Evolutionary conservation across 352 stramenopile genomes (phyloP), one percentile per base, ranked within the genome.

Genomic region (Globisporangium spinosum): DNA sequence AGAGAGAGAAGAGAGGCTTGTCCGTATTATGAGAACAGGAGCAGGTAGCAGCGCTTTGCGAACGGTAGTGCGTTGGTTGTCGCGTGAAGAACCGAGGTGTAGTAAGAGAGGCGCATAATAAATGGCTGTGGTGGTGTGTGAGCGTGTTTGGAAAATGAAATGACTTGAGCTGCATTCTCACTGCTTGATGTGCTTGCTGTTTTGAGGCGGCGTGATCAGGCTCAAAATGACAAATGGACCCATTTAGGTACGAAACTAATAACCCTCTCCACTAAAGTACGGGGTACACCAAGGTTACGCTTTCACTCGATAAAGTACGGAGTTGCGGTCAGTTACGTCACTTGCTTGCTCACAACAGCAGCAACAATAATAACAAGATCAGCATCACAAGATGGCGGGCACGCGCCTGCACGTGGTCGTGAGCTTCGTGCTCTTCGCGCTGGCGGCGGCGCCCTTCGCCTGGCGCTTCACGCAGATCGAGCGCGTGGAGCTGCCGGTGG

Each of bases 391-490:
- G 7, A 94, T 94, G 85, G 83, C 79, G 29, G 85, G 83, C 61
- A 92, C 85, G 35, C 78, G 86, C 56, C 73, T 94, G 65, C 80
- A 90, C 61, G 87, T 93, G 68, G 85, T 93, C 25, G 80, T 76
- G 60, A 79, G 77, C 60, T 92, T 94, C 72, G 80, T 88, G 73
- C 65, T 90, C 58, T 92, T 92, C 72, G 75, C 77, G 70, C 76
- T 89, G 58, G 73, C 85, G 40, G 77, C 76, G 54, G 73, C 83
- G 57, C 83, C 85, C 38, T 70, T 90, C 60, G 85, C 85, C 22
- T 91, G 77, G 77, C 76, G 80, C 55, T 72, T 90, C 59, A 93
- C 84, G 60, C 80, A 85, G 32, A 82, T 93, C 58, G 71, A 91
- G 75, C 85, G 85, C 53, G 72, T 81, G 38, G 66, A 78, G 40